A percentile compares a stretch with the other conserved stretches of the same genome.
Conservation (phyloP, 768 basidiomycete genomes). For the Mrakia blollopis region DNA sequence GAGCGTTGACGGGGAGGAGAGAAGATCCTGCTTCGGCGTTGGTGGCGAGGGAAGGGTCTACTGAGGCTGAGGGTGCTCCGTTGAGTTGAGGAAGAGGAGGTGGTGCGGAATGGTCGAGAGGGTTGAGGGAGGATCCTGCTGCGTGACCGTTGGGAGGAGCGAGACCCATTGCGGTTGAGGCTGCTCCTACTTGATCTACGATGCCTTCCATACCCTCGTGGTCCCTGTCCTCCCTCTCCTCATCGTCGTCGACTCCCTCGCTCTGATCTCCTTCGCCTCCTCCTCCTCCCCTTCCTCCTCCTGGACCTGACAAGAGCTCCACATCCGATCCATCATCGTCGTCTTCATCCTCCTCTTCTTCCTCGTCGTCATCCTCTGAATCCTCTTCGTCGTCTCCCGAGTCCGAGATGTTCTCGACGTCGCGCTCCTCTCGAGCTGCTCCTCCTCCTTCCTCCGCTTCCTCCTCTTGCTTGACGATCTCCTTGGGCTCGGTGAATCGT, state of each 20-base stretch:
- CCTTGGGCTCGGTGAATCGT: not conserved
- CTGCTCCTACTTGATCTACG: not conserved
- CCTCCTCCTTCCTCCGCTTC: no score
- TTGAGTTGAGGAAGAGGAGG: not conserved
- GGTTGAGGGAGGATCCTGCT: not conserved
- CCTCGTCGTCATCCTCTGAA: constrained; percentile 23
- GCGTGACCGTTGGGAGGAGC: not conserved
- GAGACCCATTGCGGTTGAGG: not conserved
- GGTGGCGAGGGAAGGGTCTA: not conserved
- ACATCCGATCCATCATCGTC: constrained; percentile 19
- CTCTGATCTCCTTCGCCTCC: not conserved
- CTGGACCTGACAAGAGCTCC: constrained; percentile 13
- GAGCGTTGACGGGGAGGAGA: not conserved
- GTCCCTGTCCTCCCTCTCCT: constrained; percentile 13
- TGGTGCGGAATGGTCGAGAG: not conserved
- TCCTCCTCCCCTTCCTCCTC: constrained; percentile 5
- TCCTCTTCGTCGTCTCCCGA: constrained; percentile 17
- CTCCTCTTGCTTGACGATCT: not conserved
- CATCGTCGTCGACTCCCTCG: not conserved
- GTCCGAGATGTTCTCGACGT: constrained; percentile 4
- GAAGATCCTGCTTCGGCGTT: constrained; percentile 3
- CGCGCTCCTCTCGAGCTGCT: not conserved
- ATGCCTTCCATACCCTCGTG: not conserved
- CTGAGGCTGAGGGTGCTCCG: no score
- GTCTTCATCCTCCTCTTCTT: constrained; percentile 16